Base-by-base conservation (phyloP, 2,329 filamentous ascomycete species). In the Phialemoniopsis sp. region DNA sequence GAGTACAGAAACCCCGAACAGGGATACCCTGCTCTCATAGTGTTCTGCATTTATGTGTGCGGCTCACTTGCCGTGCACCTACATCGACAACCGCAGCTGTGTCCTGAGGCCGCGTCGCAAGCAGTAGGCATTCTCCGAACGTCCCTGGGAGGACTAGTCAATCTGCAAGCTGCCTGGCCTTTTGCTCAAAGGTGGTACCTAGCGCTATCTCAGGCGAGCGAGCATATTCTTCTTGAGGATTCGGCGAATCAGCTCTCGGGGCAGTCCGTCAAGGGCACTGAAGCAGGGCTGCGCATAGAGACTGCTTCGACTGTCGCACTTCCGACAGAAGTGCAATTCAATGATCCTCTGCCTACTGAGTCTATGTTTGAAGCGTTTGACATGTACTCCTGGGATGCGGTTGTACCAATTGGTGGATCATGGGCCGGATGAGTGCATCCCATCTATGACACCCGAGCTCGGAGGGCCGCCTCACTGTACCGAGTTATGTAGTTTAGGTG, bases 31-130 rank as follows among this genome's bases (percentile, higher is more conserved):
- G 57, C 51, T 36, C 56, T 64, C 15, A 49, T 63, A 7, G 59
- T 60, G 13, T 64, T 64, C 35, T 63, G 59, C 33, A 55, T 58
- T 18, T 64, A 64, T 43, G 55, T 60, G 31, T 64, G 60, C 39
- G 61, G 60, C 3, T 63, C 58, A 2, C 46, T 64, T n/a, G 21
- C 21, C 6, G 54, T 54, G 12, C 54, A 57, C 33, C 51, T 63
- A 3, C 55, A 50, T 49, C 52, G 53, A 12, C 49, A 54, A 36
- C 57, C 57, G 6, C 43, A 46, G 18, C 46, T 58, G n/a, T 58
- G 55, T 35, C 52, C 50, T 16, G 45, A 37, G 7, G 38, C 54
- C 4, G 50, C 54, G 0, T 38, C 40, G 14, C 42, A 41, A 21
- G 54, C 55, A 4, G 53, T 59, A 34, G 40, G 19, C 8, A 58